Conservation (phyloP, 2,329 filamentous ascomycete genomes). For the Phaeophleospora eucalypticola region DNA sequence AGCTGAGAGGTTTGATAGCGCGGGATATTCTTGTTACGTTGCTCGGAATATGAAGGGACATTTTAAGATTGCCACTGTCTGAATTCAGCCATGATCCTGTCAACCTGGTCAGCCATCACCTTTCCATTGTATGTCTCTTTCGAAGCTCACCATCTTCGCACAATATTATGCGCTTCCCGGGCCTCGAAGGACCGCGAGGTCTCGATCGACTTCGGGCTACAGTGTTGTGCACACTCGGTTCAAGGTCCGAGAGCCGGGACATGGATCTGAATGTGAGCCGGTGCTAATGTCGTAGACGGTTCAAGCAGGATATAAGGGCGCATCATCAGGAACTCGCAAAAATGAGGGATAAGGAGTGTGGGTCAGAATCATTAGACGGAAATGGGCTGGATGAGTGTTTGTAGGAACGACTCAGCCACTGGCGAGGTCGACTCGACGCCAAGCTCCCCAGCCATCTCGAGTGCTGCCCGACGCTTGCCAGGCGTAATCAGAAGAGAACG, state of each 20-base stretch:
- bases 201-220: slow-evolving; percentile 3
- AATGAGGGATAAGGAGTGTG: not conserved
- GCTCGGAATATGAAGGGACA: slow-evolving; percentile 42
- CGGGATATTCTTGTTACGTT: slow-evolving; percentile 49
- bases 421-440: not conserved
- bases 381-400: not conserved
- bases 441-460: slow-evolving; percentile 1
- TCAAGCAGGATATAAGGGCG: slow-evolving; percentile 1
- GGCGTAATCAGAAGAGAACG: too few relatives aligned
- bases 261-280: slow-evolving; percentile 6
- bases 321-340: slow-evolving; percentile 6
- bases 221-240: slow-evolving; percentile 7
- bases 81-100: slow-evolving; percentile 48
- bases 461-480: not conserved
- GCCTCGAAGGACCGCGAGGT: slow-evolving; percentile 3
- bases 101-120: slow-evolving; percentile 4
- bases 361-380: not conserved
- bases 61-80: slow-evolving; percentile 44
- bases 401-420: not conserved
- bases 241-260: slow-evolving; percentile 14
- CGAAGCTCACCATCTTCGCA: slow-evolving; percentile 26
- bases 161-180: slow-evolving; percentile 24
- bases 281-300: not conserved
- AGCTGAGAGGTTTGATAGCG: slow-evolving; percentile 46
- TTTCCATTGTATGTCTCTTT: not conserved